Evolutionary conservation across 2,329 filamentous ascomycete genomes (phyloP).

Genomic region (Coniella lustricola): DNA sequence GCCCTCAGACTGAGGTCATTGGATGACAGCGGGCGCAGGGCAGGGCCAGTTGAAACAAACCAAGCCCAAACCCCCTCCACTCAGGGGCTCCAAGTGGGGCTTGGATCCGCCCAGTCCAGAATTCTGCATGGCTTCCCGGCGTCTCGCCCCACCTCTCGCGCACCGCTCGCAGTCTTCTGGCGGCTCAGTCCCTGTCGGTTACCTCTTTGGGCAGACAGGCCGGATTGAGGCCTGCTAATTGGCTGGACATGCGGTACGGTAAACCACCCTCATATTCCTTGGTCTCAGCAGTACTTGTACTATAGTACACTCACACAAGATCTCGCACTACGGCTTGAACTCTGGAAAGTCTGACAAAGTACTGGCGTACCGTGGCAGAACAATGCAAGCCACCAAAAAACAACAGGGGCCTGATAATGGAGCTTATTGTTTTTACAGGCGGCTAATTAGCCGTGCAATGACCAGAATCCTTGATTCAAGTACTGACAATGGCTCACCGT

Average conservation of each 20-base stretch:
- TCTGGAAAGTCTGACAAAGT: not conserved
- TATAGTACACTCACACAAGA: not conserved
- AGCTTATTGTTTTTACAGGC: no score
- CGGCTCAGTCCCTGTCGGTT: not conserved
- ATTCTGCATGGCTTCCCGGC: not conserved
- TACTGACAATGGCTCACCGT: no score
- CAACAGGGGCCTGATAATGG: no score
- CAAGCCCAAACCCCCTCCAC: not conserved
- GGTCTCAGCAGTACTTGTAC: not conserved
- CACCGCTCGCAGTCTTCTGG: not conserved
- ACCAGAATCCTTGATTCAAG: no score
- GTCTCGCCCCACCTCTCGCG: not conserved
- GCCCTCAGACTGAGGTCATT: not conserved
- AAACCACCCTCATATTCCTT: no score
- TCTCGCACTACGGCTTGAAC: no score
- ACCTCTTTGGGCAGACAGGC: not conserved
- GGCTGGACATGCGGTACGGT: not conserved
- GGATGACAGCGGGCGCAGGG: not conserved
- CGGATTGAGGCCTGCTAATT: not conserved
- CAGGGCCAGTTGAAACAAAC: conserved; percentile 3
- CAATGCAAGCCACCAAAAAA: not conserved
- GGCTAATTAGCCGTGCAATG: no score
- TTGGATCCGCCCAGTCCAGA: not conserved
- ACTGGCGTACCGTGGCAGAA: not conserved
- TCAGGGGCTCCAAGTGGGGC: not conserved